Percentiles rank a stretch among this genome's conserved stretches.
These are phyloP conservation scores for Coelastrella sp. DNA, from an alignment of 139 green algal genomes.

Conservation along the genomic window DNA sequence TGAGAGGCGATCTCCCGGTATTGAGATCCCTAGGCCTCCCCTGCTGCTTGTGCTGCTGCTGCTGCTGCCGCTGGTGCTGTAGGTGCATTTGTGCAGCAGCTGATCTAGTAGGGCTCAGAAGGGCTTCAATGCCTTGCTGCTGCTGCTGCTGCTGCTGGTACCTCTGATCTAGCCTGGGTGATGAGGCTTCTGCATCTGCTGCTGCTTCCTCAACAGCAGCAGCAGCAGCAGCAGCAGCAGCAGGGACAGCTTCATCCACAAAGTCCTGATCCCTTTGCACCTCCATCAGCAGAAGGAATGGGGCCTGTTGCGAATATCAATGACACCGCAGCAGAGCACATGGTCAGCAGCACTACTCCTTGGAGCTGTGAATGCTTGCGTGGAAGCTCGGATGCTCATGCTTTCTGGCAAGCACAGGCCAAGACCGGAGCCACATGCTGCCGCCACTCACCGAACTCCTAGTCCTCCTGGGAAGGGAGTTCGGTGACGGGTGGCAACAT, in stretches of 20 bases:
- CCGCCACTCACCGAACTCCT: no score
- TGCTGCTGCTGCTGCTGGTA: background rate
- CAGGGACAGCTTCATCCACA: background rate
- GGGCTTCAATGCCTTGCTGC: background rate
- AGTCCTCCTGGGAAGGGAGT: no score
- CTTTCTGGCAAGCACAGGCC: no score
- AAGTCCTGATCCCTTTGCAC: slow-evolving; percentile 47
- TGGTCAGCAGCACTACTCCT: no score
- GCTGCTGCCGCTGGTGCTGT: background rate
- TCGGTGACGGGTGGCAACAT: no score
- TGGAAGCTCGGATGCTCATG: no score
- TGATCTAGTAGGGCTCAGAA: background rate
- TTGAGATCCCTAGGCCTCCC: background rate
- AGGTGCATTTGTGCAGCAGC: background rate
- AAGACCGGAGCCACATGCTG: no score
- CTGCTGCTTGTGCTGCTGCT: slow-evolving; percentile 10
- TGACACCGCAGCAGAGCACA: no score
- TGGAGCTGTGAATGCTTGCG: no score
- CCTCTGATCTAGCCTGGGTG: background rate
- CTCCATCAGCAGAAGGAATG: slow-evolving; percentile 71
- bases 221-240: slow-evolving; percentile 3
- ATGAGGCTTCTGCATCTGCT: background rate
- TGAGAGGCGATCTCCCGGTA: background rate
- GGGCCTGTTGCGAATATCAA: slow-evolving; percentile 11
- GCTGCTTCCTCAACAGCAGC: no score